Conservation (phyloP, 805 yeast genomes). For the Priceomyces haplophilus region DNA sequence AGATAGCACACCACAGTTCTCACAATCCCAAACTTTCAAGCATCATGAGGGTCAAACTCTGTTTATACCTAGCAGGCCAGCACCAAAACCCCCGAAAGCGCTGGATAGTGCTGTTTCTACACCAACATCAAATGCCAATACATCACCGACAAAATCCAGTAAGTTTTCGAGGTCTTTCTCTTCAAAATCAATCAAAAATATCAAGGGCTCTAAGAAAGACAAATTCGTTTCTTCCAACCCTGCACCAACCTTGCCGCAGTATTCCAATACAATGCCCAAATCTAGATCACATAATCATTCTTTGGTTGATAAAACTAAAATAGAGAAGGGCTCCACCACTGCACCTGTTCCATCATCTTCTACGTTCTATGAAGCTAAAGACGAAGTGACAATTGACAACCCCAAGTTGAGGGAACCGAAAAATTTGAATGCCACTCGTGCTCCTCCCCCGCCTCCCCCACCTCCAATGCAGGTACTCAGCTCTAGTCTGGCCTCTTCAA, state of each 20-base stretch:
- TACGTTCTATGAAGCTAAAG: slow-evolving; percentile 19
- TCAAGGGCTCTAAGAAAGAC: slow-evolving; percentile 22
- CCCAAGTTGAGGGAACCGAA: slow-evolving; percentile 20
- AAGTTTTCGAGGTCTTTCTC: slow-evolving; percentile 37
- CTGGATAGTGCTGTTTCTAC: slow-evolving; percentile 8
- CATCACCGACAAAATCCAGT: slow-evolving; percentile 12
- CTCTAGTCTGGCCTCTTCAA: not conserved
- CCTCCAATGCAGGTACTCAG: slow-evolving; percentile 13
- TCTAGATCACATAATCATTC: slow-evolving; percentile 41
- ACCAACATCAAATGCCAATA: slow-evolving; percentile 12
- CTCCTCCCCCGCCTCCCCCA: slow-evolving; percentile 44
- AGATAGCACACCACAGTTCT: not conserved
- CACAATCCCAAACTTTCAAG: slow-evolving; percentile 16
- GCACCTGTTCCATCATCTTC: slow-evolving; percentile 36
- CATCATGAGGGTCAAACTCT: slow-evolving; percentile 35
- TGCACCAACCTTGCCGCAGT: slow-evolving; percentile 11
- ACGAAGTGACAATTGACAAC: slow-evolving; percentile 9
- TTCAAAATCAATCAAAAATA: slow-evolving; percentile 34
- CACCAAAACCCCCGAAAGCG: slow-evolving; percentile 55
- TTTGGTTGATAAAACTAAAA: slow-evolving; percentile 26
- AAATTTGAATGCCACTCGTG: slow-evolving; percentile 33
- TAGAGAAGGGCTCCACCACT: slow-evolving; percentile 27
- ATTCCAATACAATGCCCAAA: slow-evolving; percentile 30
- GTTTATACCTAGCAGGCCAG: slow-evolving; percentile 65
- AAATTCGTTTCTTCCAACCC: slow-evolving; percentile 16